These are phyloP conservation scores for Dictyophora rubrovolvata DNA, from an alignment of 768 basidiomycete genomes.

Conservation along the genomic window DNA sequence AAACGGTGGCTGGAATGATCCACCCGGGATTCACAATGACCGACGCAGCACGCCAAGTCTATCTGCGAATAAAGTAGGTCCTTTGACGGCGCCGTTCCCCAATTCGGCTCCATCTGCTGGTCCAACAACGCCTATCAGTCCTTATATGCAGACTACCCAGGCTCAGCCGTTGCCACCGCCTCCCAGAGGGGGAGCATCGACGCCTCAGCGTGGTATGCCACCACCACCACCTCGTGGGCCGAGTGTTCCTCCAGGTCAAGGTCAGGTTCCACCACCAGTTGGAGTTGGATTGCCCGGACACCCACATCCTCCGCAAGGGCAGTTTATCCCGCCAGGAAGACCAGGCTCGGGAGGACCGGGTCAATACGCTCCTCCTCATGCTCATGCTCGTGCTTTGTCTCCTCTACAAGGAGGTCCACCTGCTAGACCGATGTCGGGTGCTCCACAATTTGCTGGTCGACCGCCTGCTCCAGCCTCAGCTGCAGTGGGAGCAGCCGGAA, in stretches of 20 bases:
- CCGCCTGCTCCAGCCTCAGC: conserved; percentile 26
- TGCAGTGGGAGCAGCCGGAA: conserved; percentile 24
- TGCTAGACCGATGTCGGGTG: conserved; percentile 16
- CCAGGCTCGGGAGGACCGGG: conserved; percentile 31
- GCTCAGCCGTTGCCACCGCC: conserved; percentile 32
- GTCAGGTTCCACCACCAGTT: conserved; percentile 19
- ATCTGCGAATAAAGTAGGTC: conserved; percentile 42
- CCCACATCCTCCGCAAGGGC: conserved; percentile 30
- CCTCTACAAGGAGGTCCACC: conserved; percentile 26
- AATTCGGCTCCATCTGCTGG: conserved; percentile 34
- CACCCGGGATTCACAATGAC: conserved; percentile 43
- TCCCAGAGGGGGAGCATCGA: conserved; percentile 14
- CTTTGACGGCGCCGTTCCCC: conserved; percentile 87
- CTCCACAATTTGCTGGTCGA: conserved; percentile 20
- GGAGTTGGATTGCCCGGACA: not conserved
- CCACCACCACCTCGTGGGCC: conserved; percentile 9
- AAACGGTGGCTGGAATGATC: conserved; percentile 88
- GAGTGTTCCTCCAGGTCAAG: conserved; percentile 30
- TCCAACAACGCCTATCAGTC: conserved; percentile 19
- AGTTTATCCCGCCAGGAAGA: conserved; percentile 14
- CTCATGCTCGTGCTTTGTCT: conserved; percentile 23
- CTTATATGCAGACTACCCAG: conserved; percentile 30
- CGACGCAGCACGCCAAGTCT: conserved; percentile 41
- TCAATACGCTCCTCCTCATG: conserved; percentile 39
- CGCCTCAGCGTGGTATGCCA: conserved; percentile 15